Conservation (phyloP, 768 basidiomycete genomes). For the Pulveroboletus sp. region DNA sequence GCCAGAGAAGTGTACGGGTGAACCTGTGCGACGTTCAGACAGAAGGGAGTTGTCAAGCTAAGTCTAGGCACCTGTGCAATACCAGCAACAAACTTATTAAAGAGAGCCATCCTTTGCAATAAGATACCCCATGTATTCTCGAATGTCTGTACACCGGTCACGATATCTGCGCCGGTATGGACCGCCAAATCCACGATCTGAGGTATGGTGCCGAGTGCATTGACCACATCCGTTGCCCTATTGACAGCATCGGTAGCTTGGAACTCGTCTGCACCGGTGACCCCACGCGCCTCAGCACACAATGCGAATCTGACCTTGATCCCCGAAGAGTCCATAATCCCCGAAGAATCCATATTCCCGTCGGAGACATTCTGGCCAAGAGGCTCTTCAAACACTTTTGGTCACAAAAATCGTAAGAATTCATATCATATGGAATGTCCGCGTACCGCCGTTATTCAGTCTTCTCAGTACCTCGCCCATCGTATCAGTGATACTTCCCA, state of each 20-base stretch:
- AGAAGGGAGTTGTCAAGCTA: neutral
- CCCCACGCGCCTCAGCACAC: neutral
- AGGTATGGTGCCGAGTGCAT: neutral
- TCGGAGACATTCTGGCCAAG: conserved; percentile 1
- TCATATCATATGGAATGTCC: neutral
- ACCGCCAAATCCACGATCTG: neutral
- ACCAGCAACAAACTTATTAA: conserved; percentile 8
- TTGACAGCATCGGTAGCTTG: conserved; percentile 13
- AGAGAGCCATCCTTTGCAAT: conserved; percentile 9
- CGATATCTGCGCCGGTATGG: neutral
- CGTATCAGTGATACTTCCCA: conserved; percentile 10
- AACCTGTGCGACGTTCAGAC: conserved; percentile 8
- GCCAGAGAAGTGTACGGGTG: conserved; percentile 18
- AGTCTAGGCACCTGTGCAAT: conserved; percentile 11
- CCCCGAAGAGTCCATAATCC: neutral
- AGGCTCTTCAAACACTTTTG: conserved; percentile 12
- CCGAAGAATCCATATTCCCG: neutral
- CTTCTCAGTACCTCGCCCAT: conserved; percentile 8
- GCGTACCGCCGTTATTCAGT: conserved; percentile 13
- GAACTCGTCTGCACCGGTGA: conserved; percentile 3
- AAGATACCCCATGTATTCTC: conserved; percentile 17
- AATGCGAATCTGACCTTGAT: conserved; percentile 15
- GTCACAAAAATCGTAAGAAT: neutral
- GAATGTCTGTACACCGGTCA: conserved; percentile 8
- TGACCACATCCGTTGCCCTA: neutral